These are phyloP conservation scores for Citrullus amarus DNA, from an alignment of 306 rosid species.

Conservation along the genomic window DNA sequence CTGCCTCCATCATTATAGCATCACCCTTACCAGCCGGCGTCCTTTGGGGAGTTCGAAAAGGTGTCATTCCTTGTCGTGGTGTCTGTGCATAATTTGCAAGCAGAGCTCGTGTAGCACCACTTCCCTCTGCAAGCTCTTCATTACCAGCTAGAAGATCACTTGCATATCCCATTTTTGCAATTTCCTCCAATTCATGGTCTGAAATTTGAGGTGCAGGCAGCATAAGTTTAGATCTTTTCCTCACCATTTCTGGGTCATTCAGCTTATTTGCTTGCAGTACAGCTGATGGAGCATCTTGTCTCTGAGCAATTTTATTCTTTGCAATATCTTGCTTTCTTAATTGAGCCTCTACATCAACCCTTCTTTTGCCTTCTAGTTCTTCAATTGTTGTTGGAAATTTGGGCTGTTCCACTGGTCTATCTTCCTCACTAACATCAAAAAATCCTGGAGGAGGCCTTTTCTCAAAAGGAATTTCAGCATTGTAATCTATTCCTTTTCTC, in stretches of 20 bases:
- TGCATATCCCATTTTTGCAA: slow-evolving; percentile 93
- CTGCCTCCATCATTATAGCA: slow-evolving; percentile 94
- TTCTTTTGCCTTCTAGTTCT: slow-evolving; percentile 91
- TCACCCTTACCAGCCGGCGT: slow-evolving; percentile 92
- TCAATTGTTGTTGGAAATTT: slow-evolving; percentile 77
- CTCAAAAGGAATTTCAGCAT: slow-evolving; percentile 89
- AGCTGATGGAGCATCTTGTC: slow-evolving; percentile 88
- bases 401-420: slow-evolving; percentile 63
- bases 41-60: slow-evolving; percentile 82
- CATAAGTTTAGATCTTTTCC: slow-evolving; percentile 87
- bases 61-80: slow-evolving; percentile 64
- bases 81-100: slow-evolving; percentile 84
- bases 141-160: slow-evolving; percentile 68
- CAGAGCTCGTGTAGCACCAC: slow-evolving; percentile 81
- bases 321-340: slow-evolving; percentile 77
- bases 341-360: slow-evolving; percentile 66
- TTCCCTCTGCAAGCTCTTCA: slow-evolving; percentile 62
- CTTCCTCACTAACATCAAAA: slow-evolving; percentile 70
- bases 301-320: slow-evolving; percentile 77
- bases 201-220: slow-evolving; percentile 96
- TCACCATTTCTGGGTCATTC: slow-evolving; percentile 86
- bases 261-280: slow-evolving; percentile 82
- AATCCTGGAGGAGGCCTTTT: slow-evolving; percentile 93
- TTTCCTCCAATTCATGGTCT: slow-evolving; percentile 82
- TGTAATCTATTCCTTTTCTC: slow-evolving; percentile 83